A percentile compares a stretch with the other conserved stretches of the same genome.
phyloP scores from a whole-genome alignment of 2,329 filamentous ascomycete genomes.

The Fusarium torreyae region DNA sequence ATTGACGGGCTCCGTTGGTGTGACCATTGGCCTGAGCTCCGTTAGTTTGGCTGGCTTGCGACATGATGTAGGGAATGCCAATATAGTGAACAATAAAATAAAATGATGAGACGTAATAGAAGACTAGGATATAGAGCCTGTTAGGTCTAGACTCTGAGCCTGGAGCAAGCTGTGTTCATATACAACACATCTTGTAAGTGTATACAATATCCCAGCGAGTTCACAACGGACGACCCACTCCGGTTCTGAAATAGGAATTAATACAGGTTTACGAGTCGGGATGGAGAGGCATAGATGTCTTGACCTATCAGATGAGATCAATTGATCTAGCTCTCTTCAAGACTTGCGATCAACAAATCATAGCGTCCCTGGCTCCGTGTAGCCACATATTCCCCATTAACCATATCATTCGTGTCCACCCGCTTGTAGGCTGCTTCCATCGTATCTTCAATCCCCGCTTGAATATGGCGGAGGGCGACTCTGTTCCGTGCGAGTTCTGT shows the following conservation, averaged over 20 bases:
- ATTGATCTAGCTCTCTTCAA: slow-evolving; percentile 38
- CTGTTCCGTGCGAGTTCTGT: slow-evolving; percentile 54
- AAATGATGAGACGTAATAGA: no score
- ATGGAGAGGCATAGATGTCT: background rate
- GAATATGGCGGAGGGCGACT: slow-evolving; percentile 57
- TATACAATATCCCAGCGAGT: background rate
- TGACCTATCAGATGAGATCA: background rate
- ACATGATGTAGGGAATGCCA: background rate
- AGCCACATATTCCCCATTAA: slow-evolving; percentile 85
- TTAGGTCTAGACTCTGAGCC: no score
- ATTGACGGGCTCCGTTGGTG: slow-evolving; percentile 24
- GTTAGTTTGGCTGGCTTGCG: background rate
- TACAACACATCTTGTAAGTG: background rate
- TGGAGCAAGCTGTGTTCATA: background rate
- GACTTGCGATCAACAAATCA: slow-evolving; percentile 49
- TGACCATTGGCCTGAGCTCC: background rate
- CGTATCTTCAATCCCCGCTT: slow-evolving; percentile 62
- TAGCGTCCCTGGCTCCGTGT: slow-evolving; percentile 46
- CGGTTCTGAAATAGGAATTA: background rate
- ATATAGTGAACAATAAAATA: background rate
- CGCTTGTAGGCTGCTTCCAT: slow-evolving; percentile 77
- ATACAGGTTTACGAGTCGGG: background rate
- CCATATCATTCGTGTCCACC: slow-evolving; percentile 84
- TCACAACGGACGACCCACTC: background rate
- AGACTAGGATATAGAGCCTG: no score